Evolutionary conservation across 2,329 filamentous ascomycete species (phyloP).

Genomic region (Cordyceps fumosorosea): DNA sequence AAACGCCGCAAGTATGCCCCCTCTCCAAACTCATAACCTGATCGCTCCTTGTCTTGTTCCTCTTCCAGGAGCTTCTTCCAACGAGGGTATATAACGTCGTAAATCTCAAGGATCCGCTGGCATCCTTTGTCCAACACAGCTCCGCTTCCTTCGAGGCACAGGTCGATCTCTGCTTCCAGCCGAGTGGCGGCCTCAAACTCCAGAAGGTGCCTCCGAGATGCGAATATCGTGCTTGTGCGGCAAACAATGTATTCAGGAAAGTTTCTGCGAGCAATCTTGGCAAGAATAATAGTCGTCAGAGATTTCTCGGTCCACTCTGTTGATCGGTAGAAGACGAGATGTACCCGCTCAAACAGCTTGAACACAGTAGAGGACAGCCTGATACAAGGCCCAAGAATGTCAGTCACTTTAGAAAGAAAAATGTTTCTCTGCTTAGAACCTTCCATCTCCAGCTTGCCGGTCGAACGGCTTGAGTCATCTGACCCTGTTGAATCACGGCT

Average conservation of each 20-base stretch:
- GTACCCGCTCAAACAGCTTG: slow-evolving; percentile 86
- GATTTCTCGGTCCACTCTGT: slow-evolving; percentile 98
- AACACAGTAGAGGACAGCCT: slow-evolving; percentile 66
- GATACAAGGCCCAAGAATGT: slow-evolving; percentile 75
- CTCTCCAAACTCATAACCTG: slow-evolving; percentile 73
- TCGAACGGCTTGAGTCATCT: slow-evolving; percentile 32
- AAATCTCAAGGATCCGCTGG: slow-evolving; percentile 62
- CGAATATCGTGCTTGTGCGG: slow-evolving; percentile 82
- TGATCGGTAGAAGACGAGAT: slow-evolving; percentile 92
- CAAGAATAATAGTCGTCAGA: slow-evolving; percentile 86
- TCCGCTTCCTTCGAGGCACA: slow-evolving; percentile 71
- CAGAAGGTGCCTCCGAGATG: slow-evolving; percentile 64
- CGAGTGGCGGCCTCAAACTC: slow-evolving; percentile 87
- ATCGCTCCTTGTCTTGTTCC: slow-evolving; percentile 71
- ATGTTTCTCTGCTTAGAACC: slow-evolving; percentile 61
- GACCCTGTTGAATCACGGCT: slow-evolving; percentile 49
- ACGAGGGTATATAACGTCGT: slow-evolving; percentile 69
- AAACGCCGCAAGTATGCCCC: slow-evolving; percentile 85
- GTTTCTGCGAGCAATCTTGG: slow-evolving; percentile 79
- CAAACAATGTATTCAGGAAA: slow-evolving; percentile 90
- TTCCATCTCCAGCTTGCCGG: slow-evolving; percentile 21
- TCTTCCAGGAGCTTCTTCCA: slow-evolving; percentile 69
- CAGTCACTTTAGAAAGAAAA: slow-evolving; percentile 71
- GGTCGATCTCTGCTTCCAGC: slow-evolving; percentile 75
- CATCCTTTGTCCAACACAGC: slow-evolving; percentile 59